Evolutionary conservation across 192 early-diverging fungal species (phyloP), one percentile per base, ranked within the genome.

Genomic region (Jimgerdemannia lactiflua): DNA sequence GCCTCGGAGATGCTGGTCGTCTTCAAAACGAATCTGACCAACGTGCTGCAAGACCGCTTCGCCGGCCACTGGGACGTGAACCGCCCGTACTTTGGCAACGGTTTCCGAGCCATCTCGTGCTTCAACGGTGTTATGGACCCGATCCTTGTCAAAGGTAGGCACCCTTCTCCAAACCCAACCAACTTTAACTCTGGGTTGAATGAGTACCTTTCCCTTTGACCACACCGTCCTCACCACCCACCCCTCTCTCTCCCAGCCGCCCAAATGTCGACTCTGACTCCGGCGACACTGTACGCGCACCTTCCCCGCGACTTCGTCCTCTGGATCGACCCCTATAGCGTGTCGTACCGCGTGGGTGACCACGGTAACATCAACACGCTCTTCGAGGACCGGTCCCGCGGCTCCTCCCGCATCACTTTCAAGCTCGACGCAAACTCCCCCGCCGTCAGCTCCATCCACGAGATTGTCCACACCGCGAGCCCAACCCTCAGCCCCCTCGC

Each of bases 261-360:
- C 19, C 42, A 82, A 65, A 80, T 80, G 39, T 81, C 87, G 4
- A 71, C 70, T 39, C 75, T 92, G 39, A 65, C 85, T 3, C 74
- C 88, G 3, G 76, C 76, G 18, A 49, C 87, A 17, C 77, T 93
- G n/a, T 86, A 88, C 70, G 75, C 81, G 7, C 80, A 85, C 42
- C 77, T 93, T 66, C 92, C 92, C 39, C 87, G 86, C 63, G 92
- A 93, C 81, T 78, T 92, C 18, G 87, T 91, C 59, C 76, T 93
- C n/a, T 93, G 92, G 92, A 87, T 91, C 64, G 92, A 93, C 72
- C 92, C 92, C 42, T 88, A 89, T 77, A 84, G 78, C 54, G 92
- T 93, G 39, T 88, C 92, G 2, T 93, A 91, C 81, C 84, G 91
- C 4, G 85, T 91, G 63, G 91, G 92, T 42, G 92, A 93, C 76